Base-by-base conservation (phyloP, 1,284 basidiomycete genomes). In the Lentinula novae-zelandiae region DNA sequence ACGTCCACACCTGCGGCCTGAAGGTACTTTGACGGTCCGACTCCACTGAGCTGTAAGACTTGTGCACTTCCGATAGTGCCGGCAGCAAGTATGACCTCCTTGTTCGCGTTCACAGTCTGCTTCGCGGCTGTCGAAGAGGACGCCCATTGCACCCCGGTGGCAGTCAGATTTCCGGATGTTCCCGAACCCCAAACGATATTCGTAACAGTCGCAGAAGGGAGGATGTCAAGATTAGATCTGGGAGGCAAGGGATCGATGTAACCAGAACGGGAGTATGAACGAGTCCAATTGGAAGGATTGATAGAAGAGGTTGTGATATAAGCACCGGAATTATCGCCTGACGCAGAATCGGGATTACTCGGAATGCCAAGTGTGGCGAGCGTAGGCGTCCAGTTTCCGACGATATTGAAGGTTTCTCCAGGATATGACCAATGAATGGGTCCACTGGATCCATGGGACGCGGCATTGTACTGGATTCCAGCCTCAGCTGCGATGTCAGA, bases 41-140 rank as follows among this genome's bases (percentile, higher is more conserved):
- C 80, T 63, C 91, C 91, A 61, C 86, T 89, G 8, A 85, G 75
- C 78, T 88, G 80, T 46, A 92, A 76, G 17, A 92, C 76, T 63
- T 89, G 83, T 50, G 89, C 80, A 54, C 82, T 86, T 33, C 87
- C 85, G 53, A 91, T 73, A 1, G 84, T 78, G 38, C 89, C 89
- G 34, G 82, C 84, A 15, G 79, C 74, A n/a, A 89, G 68, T 53
- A 89, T 79, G 39, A 87, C 84, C 66, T 88, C 86, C 64, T 78
- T 78, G 65, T 73, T 78, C 27, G 84, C 88, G 13, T 71, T 74
- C 50, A 74, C 68, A 3, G 67, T 68, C 40, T 69, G 67, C 56
- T 55, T 66, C 1, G 66, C 38, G 12, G 60, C 54, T 3, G 42
- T 58, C 10, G 54, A 39, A 8, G 67, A 64, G 0, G 73, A 68